Evolutionary conservation across 169 alveolate species (phyloP).

Genomic region (Cryptosporidium ubiquitum): DNA sequence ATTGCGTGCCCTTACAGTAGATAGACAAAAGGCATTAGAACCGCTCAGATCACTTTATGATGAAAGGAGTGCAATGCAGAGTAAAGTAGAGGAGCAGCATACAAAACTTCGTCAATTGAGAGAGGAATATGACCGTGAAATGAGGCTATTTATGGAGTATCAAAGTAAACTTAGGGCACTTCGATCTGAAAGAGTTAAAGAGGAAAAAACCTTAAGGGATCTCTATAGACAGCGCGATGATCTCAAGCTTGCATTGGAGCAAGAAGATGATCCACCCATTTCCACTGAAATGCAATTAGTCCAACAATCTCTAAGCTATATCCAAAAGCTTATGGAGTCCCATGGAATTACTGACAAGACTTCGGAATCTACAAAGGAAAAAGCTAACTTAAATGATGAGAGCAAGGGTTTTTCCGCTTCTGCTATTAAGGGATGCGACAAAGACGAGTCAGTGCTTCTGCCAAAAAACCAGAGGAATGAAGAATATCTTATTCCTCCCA

Average conservation of each 20-base stretch:
- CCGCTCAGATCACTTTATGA: constrained; percentile 73
- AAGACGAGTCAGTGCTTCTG: constrained; percentile 58
- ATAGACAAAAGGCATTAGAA: constrained; percentile 69
- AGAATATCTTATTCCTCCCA: constrained; percentile 67
- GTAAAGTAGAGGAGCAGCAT: constrained; percentile 61
- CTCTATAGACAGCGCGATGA: constrained; percentile 69
- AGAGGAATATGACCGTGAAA: constrained; percentile 54
- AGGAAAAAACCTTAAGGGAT: constrained; percentile 55
- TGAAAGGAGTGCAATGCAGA: constrained; percentile 69
- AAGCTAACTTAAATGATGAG: background rate
- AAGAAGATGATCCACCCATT: constrained; percentile 68
- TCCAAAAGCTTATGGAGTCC: constrained; percentile 50
- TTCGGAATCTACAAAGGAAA: constrained; percentile 4
- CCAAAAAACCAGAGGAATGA: constrained; percentile 72
- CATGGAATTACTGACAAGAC: constrained; percentile 34
- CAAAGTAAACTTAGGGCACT: constrained; percentile 38
- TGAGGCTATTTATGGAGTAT: constrained; percentile 62
- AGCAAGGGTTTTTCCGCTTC: background rate
- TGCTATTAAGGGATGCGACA: constrained; percentile 39
- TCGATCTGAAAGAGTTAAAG: constrained; percentile 58
- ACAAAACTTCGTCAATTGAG: constrained; percentile 56
- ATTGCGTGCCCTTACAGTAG: constrained; percentile 34
- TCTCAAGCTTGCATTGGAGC: constrained; percentile 50
- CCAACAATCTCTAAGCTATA: constrained; percentile 51
- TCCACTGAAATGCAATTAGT: constrained; percentile 66